A percentile compares a stretch with the other conserved stretches of the same genome.
Conservation (phyloP, 352 stramenopile species). For the Pythium oligandrum region DNA sequence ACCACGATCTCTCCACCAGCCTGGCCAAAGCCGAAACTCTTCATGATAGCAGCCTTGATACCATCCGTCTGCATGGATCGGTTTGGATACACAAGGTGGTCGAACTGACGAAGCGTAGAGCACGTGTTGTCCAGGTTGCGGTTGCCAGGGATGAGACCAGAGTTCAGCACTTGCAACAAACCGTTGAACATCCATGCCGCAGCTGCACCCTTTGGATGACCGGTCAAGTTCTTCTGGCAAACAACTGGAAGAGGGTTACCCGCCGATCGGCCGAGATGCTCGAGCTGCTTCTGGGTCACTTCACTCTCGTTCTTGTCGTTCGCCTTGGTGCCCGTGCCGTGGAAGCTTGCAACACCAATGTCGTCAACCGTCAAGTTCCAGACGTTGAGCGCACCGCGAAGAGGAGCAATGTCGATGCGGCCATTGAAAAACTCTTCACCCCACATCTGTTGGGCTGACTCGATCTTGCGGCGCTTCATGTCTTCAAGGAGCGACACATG, state of each 20-base stretch:
- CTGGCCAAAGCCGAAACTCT: constrained; percentile 85
- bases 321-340: constrained; percentile 78
- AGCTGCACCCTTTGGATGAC: constrained; percentile 77
- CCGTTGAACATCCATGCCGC: constrained; percentile 84
- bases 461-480: constrained; percentile 65
- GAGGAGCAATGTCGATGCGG: constrained; percentile 59
- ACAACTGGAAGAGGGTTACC: constrained; percentile 76
- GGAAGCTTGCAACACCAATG: constrained; percentile 77
- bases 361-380: constrained; percentile 83
- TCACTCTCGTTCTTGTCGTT: constrained; percentile 89
- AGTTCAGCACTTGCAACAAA: constrained; percentile 74
- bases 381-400: constrained; percentile 68
- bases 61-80: constrained; percentile 70
- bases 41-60: constrained; percentile 76
- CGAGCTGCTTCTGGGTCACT: constrained; percentile 82
- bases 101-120: constrained; percentile 58
- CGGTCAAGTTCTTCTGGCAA: constrained; percentile 81
- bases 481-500: constrained; percentile 47
- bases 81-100: constrained; percentile 81
- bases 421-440: constrained; percentile 60
- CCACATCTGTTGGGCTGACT: constrained; percentile 62
- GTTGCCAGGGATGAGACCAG: constrained; percentile 74
- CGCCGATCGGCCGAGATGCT: constrained; percentile 64
- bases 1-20: constrained; percentile 66
- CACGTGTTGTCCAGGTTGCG: constrained; percentile 81